Base-by-base conservation (phyloP, 768 basidiomycete species). In the Cantharellus anzutake region DNA sequence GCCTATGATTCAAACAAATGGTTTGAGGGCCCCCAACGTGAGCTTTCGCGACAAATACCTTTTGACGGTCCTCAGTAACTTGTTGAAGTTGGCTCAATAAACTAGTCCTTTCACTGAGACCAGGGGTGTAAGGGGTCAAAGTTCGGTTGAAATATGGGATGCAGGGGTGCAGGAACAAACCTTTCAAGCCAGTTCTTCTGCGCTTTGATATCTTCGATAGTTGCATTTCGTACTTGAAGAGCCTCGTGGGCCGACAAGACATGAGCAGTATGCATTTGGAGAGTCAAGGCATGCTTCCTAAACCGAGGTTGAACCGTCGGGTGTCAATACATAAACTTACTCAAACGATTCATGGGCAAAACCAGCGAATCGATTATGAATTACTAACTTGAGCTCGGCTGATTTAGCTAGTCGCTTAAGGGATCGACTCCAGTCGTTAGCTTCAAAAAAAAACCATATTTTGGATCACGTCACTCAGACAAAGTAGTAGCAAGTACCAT, bases 241-340 rank as follows among this genome's bases (percentile, higher is more conserved):
- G 81, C 77, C 2, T 84, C 80, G 67, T 90, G 86, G 3, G 86
- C 86, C 4, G 87, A 86, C 2, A 90, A 73, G 50, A 90, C 86
- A 67, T 90, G 86, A 5, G 88, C 86, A 5, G 88, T 90, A 64
- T 90, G 88, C 41, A 90, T 72, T 69, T 90, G 87, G 50, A 90
- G 72, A 4, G 85, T 85, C 63, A 90, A 68, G 3, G 86, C 86
- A 67, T 89, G 87, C 71, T 88, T 88, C 71, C 86, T 41, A 38
- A 3, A 16, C 20, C 42, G 39, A 41, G 20, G 37, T 7, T 16
- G 35, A 42, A 37, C 40, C 52, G 58, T 60, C 20, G 35, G 55
- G 35, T 57, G 4, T 3, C 60, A 50, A 59, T 53, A 48, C 20
- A 29, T 29, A 29, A 29, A 29, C 20, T 29, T 29, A 29, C 20